Conservation (phyloP, 169 alveolate species). For the Eimeria falciformis region DNA sequence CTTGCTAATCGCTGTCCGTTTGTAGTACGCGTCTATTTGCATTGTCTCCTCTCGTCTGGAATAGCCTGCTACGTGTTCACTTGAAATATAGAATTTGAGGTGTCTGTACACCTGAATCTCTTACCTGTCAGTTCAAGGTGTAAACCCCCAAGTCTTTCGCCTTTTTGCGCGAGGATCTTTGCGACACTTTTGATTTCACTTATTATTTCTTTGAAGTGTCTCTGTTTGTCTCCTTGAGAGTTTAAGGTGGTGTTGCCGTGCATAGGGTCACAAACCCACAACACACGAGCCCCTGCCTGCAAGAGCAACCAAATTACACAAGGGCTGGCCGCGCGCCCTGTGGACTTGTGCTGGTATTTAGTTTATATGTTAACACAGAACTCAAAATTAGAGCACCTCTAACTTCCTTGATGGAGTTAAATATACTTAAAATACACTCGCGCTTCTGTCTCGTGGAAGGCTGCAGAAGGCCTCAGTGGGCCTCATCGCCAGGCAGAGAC, state of each 20-base stretch:
- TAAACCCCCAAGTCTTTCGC: slow-evolving; percentile 60
- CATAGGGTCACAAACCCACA: slow-evolving; percentile 86
- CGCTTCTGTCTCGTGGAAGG: too few species aligned
- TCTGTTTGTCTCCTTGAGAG: slow-evolving; percentile 4
- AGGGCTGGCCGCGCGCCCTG: too few species aligned
- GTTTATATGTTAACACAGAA: too few species aligned
- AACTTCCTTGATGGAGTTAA: too few species aligned
- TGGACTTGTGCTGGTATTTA: too few species aligned
- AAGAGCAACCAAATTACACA: neutral
- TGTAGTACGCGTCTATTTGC: neutral
- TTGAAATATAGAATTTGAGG: neutral
- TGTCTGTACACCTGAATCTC: slow-evolving; percentile 42
- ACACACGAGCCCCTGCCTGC: slow-evolving; percentile 78
- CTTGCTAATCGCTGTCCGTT: neutral
- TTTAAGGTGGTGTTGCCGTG: slow-evolving; percentile 83
- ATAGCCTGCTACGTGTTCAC: neutral
- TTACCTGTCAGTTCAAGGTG: slow-evolving; percentile 76
- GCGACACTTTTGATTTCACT: neutral
- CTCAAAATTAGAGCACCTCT: too few species aligned
- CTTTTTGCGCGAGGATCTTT: slow-evolving; percentile 3
- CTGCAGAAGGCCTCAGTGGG: too few species aligned
- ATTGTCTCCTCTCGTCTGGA: neutral
- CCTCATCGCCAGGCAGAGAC: too few species aligned
- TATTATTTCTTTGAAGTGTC: slow-evolving; percentile 8
- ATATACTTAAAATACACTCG: too few species aligned